A percentile compares a stretch with the other conserved stretches of the same genome.
phyloP scores from a whole-genome alignment of 1,139 yeast genomes.

The Debaryomyces robertsiae region DNA sequence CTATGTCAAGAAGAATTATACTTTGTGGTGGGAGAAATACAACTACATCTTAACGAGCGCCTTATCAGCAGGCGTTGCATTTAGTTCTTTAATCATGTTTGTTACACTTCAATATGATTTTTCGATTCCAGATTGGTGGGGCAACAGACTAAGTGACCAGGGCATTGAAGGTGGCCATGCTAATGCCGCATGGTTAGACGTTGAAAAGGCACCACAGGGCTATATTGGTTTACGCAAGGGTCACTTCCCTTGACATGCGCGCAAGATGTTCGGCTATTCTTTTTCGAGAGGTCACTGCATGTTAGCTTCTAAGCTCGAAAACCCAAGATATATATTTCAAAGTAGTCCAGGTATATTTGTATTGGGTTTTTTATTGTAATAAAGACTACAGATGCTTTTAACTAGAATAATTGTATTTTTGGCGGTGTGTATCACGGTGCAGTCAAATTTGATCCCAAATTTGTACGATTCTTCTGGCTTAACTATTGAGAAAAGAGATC shows the following conservation, averaged over 20 bases:
- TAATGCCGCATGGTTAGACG: conserved; percentile 35
- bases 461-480: not conserved
- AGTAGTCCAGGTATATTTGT: too few relatives aligned
- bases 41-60: conserved; percentile 63
- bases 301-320: not conserved
- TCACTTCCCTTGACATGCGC: conserved; percentile 31
- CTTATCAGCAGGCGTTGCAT: conserved; percentile 61
- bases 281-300: not conserved
- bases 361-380: too few relatives aligned
- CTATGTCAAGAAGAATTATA: conserved; percentile 49
- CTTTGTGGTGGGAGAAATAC: conserved; percentile 66
- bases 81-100: conserved; percentile 57
- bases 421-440: not conserved
- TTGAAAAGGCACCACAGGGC: conserved; percentile 42
- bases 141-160: conserved; percentile 48
- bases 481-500: not conserved
- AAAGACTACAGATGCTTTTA: not conserved
- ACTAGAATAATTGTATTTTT: not conserved
- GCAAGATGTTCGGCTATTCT: too few relatives aligned
- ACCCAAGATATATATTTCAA: too few relatives aligned
- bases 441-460: not conserved
- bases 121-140: conserved; percentile 59
- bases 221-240: conserved; percentile 47
- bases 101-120: conserved; percentile 54
- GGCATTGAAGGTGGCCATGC: conserved; percentile 45